Conservation (phyloP, 2,329 filamentous ascomycete species). For the Fusarium pseudoanthophilum region DNA sequence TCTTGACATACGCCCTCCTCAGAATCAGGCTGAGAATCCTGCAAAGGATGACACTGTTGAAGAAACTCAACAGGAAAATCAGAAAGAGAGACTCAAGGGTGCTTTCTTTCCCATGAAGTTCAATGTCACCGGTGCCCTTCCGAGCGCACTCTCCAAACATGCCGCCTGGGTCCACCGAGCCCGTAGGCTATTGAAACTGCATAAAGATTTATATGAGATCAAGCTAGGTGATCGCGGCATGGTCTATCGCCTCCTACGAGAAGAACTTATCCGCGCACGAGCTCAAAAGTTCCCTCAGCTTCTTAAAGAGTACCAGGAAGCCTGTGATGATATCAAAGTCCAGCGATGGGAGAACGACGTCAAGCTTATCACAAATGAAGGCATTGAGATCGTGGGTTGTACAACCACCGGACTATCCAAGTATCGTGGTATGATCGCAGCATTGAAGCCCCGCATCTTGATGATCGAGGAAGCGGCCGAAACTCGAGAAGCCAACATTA, state of each 20-base stretch:
- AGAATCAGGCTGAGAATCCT: conserved; percentile 17
- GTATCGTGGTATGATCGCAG: conserved; percentile 76
- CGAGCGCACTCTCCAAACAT: conserved; percentile 6
- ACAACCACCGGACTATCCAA: conserved; percentile 87
- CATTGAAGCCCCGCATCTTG: conserved; percentile 73
- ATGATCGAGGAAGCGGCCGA: conserved; percentile 86
- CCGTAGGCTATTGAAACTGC: conserved; percentile 7
- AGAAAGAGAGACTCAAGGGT: conserved; percentile 65
- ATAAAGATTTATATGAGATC: conserved; percentile 70
- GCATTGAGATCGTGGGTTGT: conserved; percentile 66
- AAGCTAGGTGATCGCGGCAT: conserved; percentile 61
- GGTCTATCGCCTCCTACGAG: conserved; percentile 74
- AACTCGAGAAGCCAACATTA: conserved; percentile 71
- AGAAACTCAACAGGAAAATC: conserved; percentile 27
- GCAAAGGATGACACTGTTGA: background rate
- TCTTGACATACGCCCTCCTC: conserved; percentile 38
- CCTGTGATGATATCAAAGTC: conserved; percentile 64
- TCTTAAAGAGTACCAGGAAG: conserved; percentile 60
- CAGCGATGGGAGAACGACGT: conserved; percentile 69
- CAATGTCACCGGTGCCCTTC: conserved; percentile 29
- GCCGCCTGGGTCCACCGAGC: conserved; percentile 29
- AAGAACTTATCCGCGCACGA: conserved; percentile 61
- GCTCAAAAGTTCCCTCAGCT: conserved; percentile 59
- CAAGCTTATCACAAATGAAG: conserved; percentile 49
- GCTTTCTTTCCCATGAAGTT: conserved; percentile 51